Percentiles rank a stretch among this genome's conserved stretches.
These are phyloP conservation scores for Tolypocladium amazonense DNA, from an alignment of 2,329 filamentous ascomycete species.

Conservation along the genomic window DNA sequence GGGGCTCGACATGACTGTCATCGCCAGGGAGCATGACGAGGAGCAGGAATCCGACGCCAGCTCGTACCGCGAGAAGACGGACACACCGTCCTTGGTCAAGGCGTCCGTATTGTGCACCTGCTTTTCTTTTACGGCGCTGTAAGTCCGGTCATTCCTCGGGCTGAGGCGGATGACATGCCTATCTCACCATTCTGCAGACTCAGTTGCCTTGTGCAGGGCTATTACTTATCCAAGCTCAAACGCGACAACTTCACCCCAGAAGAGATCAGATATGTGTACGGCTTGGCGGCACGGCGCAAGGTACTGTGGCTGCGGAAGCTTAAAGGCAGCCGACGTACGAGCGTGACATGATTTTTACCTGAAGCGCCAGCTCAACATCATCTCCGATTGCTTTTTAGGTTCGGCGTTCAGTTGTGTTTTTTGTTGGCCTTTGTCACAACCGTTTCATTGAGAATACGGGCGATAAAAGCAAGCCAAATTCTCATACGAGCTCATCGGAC, in stretches of 20 bases:
- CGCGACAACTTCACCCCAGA: not conserved
- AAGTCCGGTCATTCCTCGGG: not conserved
- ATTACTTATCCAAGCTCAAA: not conserved
- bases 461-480: not conserved
- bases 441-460: not conserved
- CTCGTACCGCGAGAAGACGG: not conserved
- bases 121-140: not conserved
- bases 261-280: not conserved
- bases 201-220: not conserved
- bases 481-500: conserved; percentile 7
- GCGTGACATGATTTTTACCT: not conserved
- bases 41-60: not conserved
- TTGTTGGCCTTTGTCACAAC: not conserved
- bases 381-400: not conserved
- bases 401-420: not conserved
- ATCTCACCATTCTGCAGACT: not conserved
- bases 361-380: not conserved
- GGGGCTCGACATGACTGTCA: not conserved
- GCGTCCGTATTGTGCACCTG: not conserved
- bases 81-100: not conserved
- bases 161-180: not conserved
- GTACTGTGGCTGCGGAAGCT: not conserved
- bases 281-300: not conserved
- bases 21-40: not conserved
- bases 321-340: not conserved